Base-by-base conservation (phyloP, 371 early-diverging fungal species). In the Blakeslea trispora region DNA sequence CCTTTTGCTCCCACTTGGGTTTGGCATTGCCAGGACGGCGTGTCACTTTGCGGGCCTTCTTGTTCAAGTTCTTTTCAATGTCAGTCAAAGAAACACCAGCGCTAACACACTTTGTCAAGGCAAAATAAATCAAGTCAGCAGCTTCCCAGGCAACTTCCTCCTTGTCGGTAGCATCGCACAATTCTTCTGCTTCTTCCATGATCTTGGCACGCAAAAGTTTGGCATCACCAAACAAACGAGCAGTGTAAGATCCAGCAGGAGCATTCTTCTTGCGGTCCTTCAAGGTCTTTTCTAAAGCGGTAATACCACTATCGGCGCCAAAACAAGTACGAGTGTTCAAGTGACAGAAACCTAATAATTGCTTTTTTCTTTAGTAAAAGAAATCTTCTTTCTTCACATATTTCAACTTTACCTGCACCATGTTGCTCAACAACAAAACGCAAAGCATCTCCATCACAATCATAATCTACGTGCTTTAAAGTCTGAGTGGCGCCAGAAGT, bases 341-440 rank as follows among this genome's bases (percentile, higher is more conserved):
- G 67, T 97, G 99, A 77, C 99, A 98, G 80, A 96, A 98, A 4
- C 97, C 97, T 81, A 66, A n/a, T n/a, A n/a, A n/a, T n/a, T n/a
- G n/a, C n/a, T n/a, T n/a, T n/a, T n/a, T n/a, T n/a, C n/a, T n/a
- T n/a, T n/a, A n/a, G n/a, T n/a, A n/a, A n/a, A n/a, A n/a, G n/a
- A n/a, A n/a, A n/a, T n/a, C n/a, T n/a, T n/a, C n/a, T n/a, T n/a
- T n/a, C n/a, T n/a, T n/a, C n/a, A n/a, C n/a, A 3, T 14, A 17
- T 8, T 14, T 21, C 21, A n/a, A 10, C 9, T 49, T 66, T 82
- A 90, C 91, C 94, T 49, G 87, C 81, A n/a, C 89, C 93, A 41
- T 79, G 77, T 77, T 98, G 97, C 11, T 80, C 75, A 35, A 98
- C 99, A 35, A 84, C 82, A 71, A 94, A 96, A 61, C 85, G 81